Evolutionary conservation across 371 early-diverging fungal genomes (phyloP), one percentile per base, ranked within the genome.

Genomic region (Cokeromyces recurvatus): DNA sequence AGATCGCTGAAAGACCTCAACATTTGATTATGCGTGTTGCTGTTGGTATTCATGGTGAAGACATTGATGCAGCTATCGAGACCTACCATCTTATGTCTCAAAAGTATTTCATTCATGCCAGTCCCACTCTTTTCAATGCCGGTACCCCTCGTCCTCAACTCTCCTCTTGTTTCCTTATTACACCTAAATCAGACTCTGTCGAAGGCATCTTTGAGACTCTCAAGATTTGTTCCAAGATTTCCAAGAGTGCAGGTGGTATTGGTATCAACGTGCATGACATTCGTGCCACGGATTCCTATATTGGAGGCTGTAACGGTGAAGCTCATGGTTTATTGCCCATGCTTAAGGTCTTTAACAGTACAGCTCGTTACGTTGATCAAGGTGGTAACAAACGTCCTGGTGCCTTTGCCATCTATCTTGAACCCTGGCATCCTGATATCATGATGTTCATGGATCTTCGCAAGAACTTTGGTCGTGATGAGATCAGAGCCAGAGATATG

Each of bases 391-490:
- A 97, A 81, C 86, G 99, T 21, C 95, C 97, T 5, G 97, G 98
- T n/a, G 94, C 97, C 3, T 97, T 98, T 72, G 98, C 99, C 43
- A 89, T 99, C 55, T 99, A 95, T 70, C 77, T 99, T 38, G 99
- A 99, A 74, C 99, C 99, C 8, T 99, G 99, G 99, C 99, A 99
- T 63, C 82, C 91, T 3, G 99, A 99, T 66, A 84, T 99, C 10
- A 96, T 98, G 65, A 94, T 92, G 45, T 99, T 99, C 71, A 65
- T 99, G 46, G 99, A 99, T 50, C 73, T 99, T 53, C 87, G 91
- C 65, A 98, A 98, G 81, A 99, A 99, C 82, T 91, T 93, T 46
- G 99, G 99, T 53, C 94, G 93, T 68, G 99, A 99, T 56, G 99
- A 99, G 71, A 71, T 76, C 47, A 85, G 99, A 35, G 97, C 99